Conservation (phyloP, 768 basidiomycete species). For the Asterophora parasitica region DNA sequence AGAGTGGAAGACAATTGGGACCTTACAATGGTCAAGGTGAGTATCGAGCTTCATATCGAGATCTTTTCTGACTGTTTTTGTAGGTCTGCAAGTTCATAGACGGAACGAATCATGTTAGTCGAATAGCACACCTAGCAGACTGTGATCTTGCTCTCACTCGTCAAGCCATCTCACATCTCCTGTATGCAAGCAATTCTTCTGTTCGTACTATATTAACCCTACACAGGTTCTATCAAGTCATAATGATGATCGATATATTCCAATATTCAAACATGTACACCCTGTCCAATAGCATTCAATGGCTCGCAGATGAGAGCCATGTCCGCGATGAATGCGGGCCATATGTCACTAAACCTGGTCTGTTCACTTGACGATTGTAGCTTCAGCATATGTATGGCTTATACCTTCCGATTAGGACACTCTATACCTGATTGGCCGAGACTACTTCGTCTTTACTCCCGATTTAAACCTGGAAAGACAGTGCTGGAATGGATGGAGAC, state of each 20-base stretch:
- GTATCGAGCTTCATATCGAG: background rate
- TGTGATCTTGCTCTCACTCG: conserved; percentile 80
- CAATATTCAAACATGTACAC: conserved; percentile 99
- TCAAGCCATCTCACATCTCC: conserved; percentile 83
- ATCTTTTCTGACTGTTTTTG: background rate
- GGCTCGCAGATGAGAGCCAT: conserved; percentile 79
- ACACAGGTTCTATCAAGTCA: conserved; percentile 86
- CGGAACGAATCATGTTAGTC: conserved; percentile 86
- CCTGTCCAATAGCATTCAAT: conserved; percentile 78
- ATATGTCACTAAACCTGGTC: conserved; percentile 81
- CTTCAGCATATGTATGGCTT: background rate
- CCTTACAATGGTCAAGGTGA: conserved; percentile 83
- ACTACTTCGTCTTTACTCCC: conserved; percentile 81
- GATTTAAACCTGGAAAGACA: conserved; percentile 77
- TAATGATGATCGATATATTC: conserved; percentile 96
- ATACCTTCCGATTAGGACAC: conserved; percentile 33
- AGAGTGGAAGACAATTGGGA: conserved; percentile 94
- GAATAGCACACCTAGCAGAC: conserved; percentile 88
- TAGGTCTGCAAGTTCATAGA: conserved; percentile 81
- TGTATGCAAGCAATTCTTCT: conserved; percentile 46
- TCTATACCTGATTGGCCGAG: conserved; percentile 81
- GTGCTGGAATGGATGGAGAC: conserved; percentile 86
- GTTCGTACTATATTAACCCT: conserved; percentile 6
- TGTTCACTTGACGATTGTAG: conserved; percentile 5
- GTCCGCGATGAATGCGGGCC: conserved; percentile 89